Percentiles rank a stretch among this genome's conserved stretches.
Conservation (phyloP, 78 protist genomes). For the Pigoraptor vietnamica region DNA sequence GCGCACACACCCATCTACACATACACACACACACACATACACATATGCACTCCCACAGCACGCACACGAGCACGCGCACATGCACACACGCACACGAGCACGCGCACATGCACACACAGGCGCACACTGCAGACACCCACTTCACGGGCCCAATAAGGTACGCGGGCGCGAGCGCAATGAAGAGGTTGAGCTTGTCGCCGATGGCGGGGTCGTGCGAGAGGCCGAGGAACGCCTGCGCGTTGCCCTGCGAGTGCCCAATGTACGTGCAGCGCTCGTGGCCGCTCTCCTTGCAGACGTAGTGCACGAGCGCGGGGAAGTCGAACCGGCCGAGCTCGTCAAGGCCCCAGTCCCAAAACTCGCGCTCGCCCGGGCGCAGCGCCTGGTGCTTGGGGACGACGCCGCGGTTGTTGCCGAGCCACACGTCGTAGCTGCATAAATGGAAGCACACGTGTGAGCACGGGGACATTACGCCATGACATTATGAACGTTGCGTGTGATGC, state of each 20-base stretch:
- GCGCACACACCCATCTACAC: too few relatives aligned
- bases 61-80: neutral
- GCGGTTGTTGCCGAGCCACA: conserved; percentile 8
- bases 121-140: neutral
- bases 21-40: neutral
- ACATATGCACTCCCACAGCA: neutral
- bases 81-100: neutral
- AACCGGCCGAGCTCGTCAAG: neutral
- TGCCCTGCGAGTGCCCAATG: conserved; percentile 12
- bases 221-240: neutral
- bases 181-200: neutral
- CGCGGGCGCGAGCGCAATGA: neutral
- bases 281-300: neutral
- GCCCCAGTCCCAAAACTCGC: neutral
- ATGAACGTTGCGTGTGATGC: too few relatives aligned
- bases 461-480: too few relatives aligned
- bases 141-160: neutral
- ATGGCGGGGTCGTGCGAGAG: neutral
- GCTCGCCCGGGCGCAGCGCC: neutral
- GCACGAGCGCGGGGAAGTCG: neutral
- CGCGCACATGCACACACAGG: neutral
- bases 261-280: neutral
- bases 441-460: too few relatives aligned
- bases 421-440: neutral
- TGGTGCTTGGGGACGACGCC: neutral